Evolutionary conservation across 192 early-diverging fungal species (phyloP).

Genomic region (Backusella parvicylindrica): DNA sequence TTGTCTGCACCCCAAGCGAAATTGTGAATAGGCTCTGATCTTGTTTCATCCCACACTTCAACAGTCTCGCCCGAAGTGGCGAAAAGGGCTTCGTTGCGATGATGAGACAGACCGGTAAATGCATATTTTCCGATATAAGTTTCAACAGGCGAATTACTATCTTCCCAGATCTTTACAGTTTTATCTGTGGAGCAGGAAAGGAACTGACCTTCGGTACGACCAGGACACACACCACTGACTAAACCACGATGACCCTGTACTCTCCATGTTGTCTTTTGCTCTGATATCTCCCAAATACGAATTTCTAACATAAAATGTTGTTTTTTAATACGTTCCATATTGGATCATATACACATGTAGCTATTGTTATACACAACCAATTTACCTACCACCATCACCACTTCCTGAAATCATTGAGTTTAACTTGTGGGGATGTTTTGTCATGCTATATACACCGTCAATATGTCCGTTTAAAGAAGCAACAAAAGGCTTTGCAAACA

Average conservation of each 20-base stretch:
- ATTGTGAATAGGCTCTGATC: conserved; percentile 79
- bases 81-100: conserved; percentile 79
- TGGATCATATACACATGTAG: too few species aligned
- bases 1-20: conserved; percentile 95
- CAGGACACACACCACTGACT: conserved; percentile 79
- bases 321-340: too few species aligned
- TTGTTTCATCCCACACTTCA: conserved; percentile 91
- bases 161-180: conserved; percentile 91
- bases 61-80: conserved; percentile 85
- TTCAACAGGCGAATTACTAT: conserved; percentile 53
- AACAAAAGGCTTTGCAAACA: conserved; percentile 98
- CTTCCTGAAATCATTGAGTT: conserved; percentile 84
- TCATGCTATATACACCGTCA: conserved; percentile 94
- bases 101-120: conserved; percentile 89
- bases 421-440: conserved; percentile 88
- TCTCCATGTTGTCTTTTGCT: conserved; percentile 74
- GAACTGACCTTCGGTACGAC: conserved; percentile 67
- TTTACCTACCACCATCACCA: conserved; percentile 78
- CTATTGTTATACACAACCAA: too few species aligned
- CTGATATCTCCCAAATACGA: conserved; percentile 84
- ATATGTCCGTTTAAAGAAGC: conserved; percentile 86
- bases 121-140: conserved; percentile 77
- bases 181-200: conserved; percentile 94
- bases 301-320: conserved; percentile 75
- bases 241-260: conserved; percentile 79